A percentile compares a stretch with the other conserved stretches of the same genome.
Evolutionary conservation across 2,329 filamentous ascomycete species (phyloP).

Genomic region (Alternaria rosae): DNA sequence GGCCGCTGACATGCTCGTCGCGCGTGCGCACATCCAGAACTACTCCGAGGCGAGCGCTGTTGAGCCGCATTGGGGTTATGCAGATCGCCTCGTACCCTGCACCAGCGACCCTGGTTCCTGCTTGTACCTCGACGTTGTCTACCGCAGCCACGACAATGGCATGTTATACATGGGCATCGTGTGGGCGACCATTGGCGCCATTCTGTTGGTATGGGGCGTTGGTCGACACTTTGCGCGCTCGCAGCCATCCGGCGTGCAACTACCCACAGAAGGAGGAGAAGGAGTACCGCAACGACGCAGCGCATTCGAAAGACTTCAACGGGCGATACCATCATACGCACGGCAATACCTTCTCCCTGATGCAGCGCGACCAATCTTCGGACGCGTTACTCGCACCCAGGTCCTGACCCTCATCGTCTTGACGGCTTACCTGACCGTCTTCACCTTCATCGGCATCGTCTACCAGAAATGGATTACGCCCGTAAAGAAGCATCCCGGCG

Average conservation of each 20-base stretch:
- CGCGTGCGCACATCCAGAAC: constrained; percentile 55
- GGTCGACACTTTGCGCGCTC: constrained; percentile 40
- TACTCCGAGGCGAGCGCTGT: constrained; percentile 48
- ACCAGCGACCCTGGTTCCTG: constrained; percentile 66
- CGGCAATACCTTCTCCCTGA: constrained; percentile 69
- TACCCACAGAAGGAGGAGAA: constrained; percentile 32
- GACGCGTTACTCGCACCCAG: constrained; percentile 72
- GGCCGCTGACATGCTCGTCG: constrained; percentile 27
- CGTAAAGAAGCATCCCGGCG: constrained; percentile 60
- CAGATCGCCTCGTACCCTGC: constrained; percentile 62
- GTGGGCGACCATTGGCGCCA: constrained; percentile 61
- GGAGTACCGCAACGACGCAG: constrained; percentile 31
- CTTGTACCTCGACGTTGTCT: constrained; percentile 64
- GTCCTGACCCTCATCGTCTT: constrained; percentile 67
- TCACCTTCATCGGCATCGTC: constrained; percentile 69
- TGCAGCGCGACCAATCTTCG: constrained; percentile 65
- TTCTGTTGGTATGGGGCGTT: constrained; percentile 56
- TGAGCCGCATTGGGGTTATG: constrained; percentile 65
- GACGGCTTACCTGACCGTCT: constrained; percentile 69
- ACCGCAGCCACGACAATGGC: constrained; percentile 61
- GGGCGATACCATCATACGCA: constrained; percentile 52
- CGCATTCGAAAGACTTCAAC: constrained; percentile 34
- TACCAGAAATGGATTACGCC: constrained; percentile 76
- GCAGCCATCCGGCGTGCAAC: constrained; percentile 35
- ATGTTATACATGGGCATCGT: constrained; percentile 66